A percentile compares a stretch with the other conserved stretches of the same genome.
Conservation (phyloP, 768 basidiomycete genomes). For the Leccinellum albellum region DNA sequence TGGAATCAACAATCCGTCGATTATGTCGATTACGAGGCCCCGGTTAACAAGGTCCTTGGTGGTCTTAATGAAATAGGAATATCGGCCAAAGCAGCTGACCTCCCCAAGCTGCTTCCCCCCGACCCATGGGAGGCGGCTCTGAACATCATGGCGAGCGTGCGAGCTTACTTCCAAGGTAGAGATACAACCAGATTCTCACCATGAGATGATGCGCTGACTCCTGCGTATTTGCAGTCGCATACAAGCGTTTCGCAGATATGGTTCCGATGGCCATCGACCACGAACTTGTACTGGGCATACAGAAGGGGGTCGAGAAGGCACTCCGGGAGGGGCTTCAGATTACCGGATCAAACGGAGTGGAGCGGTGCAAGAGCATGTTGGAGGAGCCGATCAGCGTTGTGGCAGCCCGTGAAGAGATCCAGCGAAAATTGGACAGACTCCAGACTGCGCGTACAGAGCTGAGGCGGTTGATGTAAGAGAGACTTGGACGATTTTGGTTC, state of each 20-base stretch:
- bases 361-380: conserved; percentile 48
- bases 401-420: conserved; percentile 43
- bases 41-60: conserved; percentile 30
- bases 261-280: conserved; percentile 41
- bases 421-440: conserved; percentile 50
- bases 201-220: background rate
- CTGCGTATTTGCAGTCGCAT: conserved; percentile 36
- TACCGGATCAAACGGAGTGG: conserved; percentile 42
- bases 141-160: conserved; percentile 65
- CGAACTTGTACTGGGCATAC: conserved; percentile 42
- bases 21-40: accelerated
- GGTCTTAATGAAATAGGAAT: conserved; percentile 25
- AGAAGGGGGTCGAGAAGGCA: conserved; percentile 41
- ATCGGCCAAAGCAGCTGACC: conserved; percentile 35
- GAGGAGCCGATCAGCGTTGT: conserved; percentile 47
- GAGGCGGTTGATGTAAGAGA: conserved; percentile 14
- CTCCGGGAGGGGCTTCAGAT: conserved; percentile 51
- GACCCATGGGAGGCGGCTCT: conserved; percentile 56
- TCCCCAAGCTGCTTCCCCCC: conserved; percentile 46
- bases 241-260: conserved; percentile 44
- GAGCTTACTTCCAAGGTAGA: conserved; percentile 75
- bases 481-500: background rate
- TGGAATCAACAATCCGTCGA: background rate
- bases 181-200: background rate
- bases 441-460: conserved; percentile 42